Evolutionary conservation across 352 stramenopile genomes (phyloP), one percentile per base, ranked within the genome.

Genomic region (Thraustotheca clavata): DNA sequence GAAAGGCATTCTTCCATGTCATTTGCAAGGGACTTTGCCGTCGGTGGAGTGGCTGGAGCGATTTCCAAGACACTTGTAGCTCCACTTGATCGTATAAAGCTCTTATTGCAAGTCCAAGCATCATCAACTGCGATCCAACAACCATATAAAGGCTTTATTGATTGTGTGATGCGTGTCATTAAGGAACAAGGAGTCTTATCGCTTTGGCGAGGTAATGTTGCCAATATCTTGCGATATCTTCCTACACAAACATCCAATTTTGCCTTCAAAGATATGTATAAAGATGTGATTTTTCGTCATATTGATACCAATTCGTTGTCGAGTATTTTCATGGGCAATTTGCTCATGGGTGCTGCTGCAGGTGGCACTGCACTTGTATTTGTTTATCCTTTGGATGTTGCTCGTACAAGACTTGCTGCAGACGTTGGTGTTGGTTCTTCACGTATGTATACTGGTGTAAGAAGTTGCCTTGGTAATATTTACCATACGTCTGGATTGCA

Each of bases 301-400:
- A 81, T 92, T 18, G 86, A 83, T 75, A 98, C 98, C 81, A 96
- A 91, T 8, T 87, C 99, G 72, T 99, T 99, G 77, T 91, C 76
- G 72, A 94, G 96, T 67, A 99, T 99, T 87, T 99, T 99, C 83
- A 38, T 94, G 4, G 97, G 96, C 67, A 99, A 99, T 90, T 85
- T 99, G 52, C 95, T 95, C 29, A 98, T 94, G 71, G 97, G 97
- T 60, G 97, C 96, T 87, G 84, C 98, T 60, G 97, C 96, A 29
- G 96, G 97, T 74, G 96, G 95, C 39, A 98, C 91, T 52, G 98
- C 96, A 60, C 80, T 99, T 8, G 77, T 96, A 29, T 97, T 97
- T 62, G 83, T 98, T 65, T 99, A 98, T 84, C 95, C 95, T 54
- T 87, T 99, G 66, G 96, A 99, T 80, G 98, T 98, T 69, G 96